Base-by-base conservation (phyloP, 805 yeast genomes). In the Wickerhamiella allomyrinae region DNA sequence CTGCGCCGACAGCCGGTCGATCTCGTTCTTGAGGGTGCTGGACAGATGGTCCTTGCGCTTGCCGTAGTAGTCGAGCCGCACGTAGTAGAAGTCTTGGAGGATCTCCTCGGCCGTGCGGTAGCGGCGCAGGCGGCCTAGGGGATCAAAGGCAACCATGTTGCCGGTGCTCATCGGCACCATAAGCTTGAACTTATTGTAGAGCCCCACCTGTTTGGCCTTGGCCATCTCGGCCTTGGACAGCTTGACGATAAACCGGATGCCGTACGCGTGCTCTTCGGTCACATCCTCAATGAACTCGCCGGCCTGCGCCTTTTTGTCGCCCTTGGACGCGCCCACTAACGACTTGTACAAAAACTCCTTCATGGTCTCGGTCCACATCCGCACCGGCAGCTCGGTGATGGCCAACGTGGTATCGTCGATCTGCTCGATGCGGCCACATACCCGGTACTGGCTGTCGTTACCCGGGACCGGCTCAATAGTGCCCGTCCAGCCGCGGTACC, bases 401-500 rank as follows among this genome's bases (percentile, higher is more conserved):
- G 82, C 95, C 37, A 91, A 52, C 0, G 91, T 80, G 42, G 70
- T 78, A 23, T 77, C 79, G 48, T 85, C 95, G 40, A 80, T 56
- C 58, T 84, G 83, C 53, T 81, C 86, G 53, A 89, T 79, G 42
- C 69, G 69, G 50, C 98, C 98, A 50, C 71, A 74, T 50, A 85
- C 73, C 54, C 76, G 76, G 61, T 70, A 91, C 53, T 74, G 79
- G 42, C 79, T 91, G 9, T 58, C 54, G 8, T 71, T 77, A 7
- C 49, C 50, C 5, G 57, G 57, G 22, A 70, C 60, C 49, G 71
- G 69, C 53, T 79, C 85, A 37, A 87, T 69, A 1, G 71, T 66
- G 38, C 98, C 98, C 36, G 75, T 78, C 97, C 97, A 91, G 14
- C 95, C 97, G 58, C 83, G 76, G 58, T 70, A 91, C 97, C 97